Conservation (phyloP, 495 filamentous ascomycete genomes). For the Aspergillus haitiensis region DNA sequence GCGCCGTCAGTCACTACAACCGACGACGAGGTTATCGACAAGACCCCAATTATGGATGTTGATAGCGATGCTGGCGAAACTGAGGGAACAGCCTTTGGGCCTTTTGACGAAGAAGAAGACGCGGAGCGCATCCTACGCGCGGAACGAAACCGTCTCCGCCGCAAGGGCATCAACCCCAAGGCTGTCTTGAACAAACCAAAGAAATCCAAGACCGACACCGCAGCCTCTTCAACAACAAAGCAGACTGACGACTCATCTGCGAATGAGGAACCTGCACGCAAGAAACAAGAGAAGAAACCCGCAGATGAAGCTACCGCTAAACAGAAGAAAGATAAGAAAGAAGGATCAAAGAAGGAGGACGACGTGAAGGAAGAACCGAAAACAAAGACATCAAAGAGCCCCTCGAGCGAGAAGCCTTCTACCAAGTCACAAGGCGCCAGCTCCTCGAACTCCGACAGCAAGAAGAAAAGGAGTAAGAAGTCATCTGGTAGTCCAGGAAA, state of each 20-base stretch:
- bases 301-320: slow-evolving; percentile 3
- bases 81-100: slow-evolving; percentile 59
- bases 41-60: slow-evolving; percentile 49
- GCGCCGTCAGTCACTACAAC: slow-evolving; percentile 25
- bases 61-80: slow-evolving; percentile 31
- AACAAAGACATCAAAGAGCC: background rate
- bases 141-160: slow-evolving; percentile 56
- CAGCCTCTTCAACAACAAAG: slow-evolving; percentile 2
- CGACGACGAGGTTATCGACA: slow-evolving; percentile 42
- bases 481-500: slow-evolving; percentile 12
- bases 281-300: slow-evolving; percentile 22
- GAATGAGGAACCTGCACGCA: slow-evolving; percentile 6
- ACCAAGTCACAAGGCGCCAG: slow-evolving; percentile 13
- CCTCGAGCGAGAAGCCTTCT: slow-evolving; percentile 1
- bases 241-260: slow-evolving; percentile 9
- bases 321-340: background rate
- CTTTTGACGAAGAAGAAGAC: slow-evolving; percentile 66
- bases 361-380: slow-evolving; percentile 12
- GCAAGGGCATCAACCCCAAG: slow-evolving; percentile 68
- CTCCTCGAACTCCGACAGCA: slow-evolving; percentile 16
- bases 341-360: slow-evolving; percentile 2
- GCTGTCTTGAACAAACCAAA: slow-evolving; percentile 50
- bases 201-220: slow-evolving; percentile 26
- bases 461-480: slow-evolving; percentile 20
- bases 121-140: slow-evolving; percentile 59